Evolutionary conservation across 306 rosid genomes (phyloP).

Genomic region (Trifolium dubium): DNA sequence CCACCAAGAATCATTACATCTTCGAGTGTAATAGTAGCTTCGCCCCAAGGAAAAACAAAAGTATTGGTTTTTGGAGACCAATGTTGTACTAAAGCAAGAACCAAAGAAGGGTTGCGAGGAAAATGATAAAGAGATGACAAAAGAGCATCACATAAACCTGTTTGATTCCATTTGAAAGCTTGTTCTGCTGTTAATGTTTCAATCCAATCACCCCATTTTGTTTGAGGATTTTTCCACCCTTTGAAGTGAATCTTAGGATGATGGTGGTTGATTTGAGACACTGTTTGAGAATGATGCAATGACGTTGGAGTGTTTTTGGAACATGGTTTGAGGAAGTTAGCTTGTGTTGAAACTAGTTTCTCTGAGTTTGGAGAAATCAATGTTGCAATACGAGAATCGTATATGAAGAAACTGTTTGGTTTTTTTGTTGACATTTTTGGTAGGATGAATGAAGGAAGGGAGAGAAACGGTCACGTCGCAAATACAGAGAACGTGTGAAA

Average conservation of each 20-base stretch:
- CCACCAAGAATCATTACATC: conserved; percentile 54
- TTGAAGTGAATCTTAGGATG: conserved; percentile 26
- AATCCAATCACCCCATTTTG: conserved; percentile 42
- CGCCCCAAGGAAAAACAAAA: conserved; percentile 58
- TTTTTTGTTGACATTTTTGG: conserved; percentile 21
- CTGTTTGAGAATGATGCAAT: background rate
- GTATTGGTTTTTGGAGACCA: conserved; percentile 54
- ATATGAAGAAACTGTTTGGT: conserved; percentile 17
- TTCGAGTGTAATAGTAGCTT: conserved; percentile 55
- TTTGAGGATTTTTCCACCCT: conserved; percentile 40
- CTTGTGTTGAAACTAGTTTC: background rate
- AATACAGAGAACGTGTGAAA: background rate
- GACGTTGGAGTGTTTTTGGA: background rate
- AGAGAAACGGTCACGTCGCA: background rate
- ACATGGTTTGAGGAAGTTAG: conserved; percentile 39
- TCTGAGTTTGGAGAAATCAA: conserved; percentile 3
- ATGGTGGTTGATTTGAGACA: background rate
- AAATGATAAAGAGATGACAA: conserved; percentile 45
- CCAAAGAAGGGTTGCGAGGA: conserved; percentile 9
- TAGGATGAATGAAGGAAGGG: background rate
- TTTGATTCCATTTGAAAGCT: conserved; percentile 36
- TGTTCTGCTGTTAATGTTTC: conserved; percentile 18
- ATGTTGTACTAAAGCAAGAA: conserved; percentile 38
- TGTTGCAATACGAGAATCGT: conserved; percentile 8
- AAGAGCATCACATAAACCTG: conserved; percentile 47